phyloP scores from a whole-genome alignment of 2,329 filamentous ascomycete genomes.

The Ophiostoma himal-ulmi region DNA sequence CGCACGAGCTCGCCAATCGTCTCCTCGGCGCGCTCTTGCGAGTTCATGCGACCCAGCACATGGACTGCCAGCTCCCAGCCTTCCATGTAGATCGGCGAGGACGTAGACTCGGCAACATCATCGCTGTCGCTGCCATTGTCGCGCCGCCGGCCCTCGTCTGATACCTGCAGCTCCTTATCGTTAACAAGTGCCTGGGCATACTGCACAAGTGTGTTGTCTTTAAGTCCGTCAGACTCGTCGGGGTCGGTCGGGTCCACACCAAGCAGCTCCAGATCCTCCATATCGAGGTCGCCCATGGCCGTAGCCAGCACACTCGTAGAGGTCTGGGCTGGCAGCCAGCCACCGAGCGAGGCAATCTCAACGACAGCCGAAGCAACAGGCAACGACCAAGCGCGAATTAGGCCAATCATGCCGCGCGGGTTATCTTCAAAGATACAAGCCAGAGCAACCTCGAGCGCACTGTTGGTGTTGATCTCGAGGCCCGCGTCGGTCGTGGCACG shows the following conservation, averaged over 20 bases:
- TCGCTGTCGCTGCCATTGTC: conserved; percentile 27
- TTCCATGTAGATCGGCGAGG: conserved; percentile 42
- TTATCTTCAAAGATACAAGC: conserved; percentile 81
- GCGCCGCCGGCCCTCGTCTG: conserved; percentile 27
- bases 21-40: conserved; percentile 62
- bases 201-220: conserved; percentile 69
- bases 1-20: conserved; percentile 67
- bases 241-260: conserved; percentile 57
- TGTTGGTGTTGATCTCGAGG: conserved; percentile 70
- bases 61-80: conserved; percentile 89
- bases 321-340: conserved; percentile 66
- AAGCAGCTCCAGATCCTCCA: conserved; percentile 79
- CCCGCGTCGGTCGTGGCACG: conserved; percentile 62
- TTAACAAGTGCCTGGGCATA: conserved; percentile 67
- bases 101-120: conserved; percentile 17
- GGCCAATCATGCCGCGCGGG: conserved; percentile 64
- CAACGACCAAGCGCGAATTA: conserved; percentile 75
- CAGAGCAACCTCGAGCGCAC: conserved; percentile 71
- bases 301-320: conserved; percentile 45
- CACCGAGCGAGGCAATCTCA: conserved; percentile 75
- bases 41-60: conserved; percentile 74
- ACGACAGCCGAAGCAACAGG: conserved; percentile 70
- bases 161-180: conserved; percentile 44
- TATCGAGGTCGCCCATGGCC: conserved; percentile 58
- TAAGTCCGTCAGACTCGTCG: conserved; percentile 58